Base-by-base conservation (phyloP, 352 stramenopile genomes). In the Globisporangium iwayamae region DNA sequence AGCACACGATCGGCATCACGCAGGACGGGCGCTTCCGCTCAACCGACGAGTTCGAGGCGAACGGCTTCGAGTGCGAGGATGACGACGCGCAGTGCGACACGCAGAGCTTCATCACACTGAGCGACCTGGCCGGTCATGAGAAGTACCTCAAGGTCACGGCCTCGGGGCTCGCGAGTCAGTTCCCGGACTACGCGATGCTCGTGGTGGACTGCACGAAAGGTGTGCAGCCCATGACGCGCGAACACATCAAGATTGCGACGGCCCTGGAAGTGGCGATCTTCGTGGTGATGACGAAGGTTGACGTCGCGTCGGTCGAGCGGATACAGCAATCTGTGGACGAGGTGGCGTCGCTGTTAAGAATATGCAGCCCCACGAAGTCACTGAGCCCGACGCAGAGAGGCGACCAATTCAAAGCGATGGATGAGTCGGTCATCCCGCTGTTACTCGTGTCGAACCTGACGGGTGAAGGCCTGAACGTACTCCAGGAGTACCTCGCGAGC, bases 61-160 rank as follows among this genome's bases (percentile, higher is more conserved):
- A 70, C 22, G 74, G 80, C 53, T 82, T 88, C 46, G 32, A 36
- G 32, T 71, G 75, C 9, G 79, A 87, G 34, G 78, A 73, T 22
- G 73, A 81, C 16, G 71, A 76, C 28, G 73, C 75, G 6, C 60
- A 62, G 4, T 60, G 68, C 14, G 65, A 67, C 13, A 56, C 69
- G 32, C 58, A 65, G 34, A 79, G 62, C 59, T 73, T 85, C 32
- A 79, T 91, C 38, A 89, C 80, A 10, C 66, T 91, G 43, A 91
- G 81, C 60, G 88, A 96, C 63, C 48, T 94, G 16, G 88, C 87
- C 18, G 88, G 87, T 16, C 84, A 94, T 68, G 83, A 90, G 41
- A 90, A 94, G 47, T 97, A 97, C 68, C 79, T 96, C 30, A 96
- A 96, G 66, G 88, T 92, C 47, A 96, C 90, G 9, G 80, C 91